Evolutionary conservation across 2,329 filamentous ascomycete genomes (phyloP), one percentile per base, ranked within the genome.

Genomic region (Elsinoe batatas): DNA sequence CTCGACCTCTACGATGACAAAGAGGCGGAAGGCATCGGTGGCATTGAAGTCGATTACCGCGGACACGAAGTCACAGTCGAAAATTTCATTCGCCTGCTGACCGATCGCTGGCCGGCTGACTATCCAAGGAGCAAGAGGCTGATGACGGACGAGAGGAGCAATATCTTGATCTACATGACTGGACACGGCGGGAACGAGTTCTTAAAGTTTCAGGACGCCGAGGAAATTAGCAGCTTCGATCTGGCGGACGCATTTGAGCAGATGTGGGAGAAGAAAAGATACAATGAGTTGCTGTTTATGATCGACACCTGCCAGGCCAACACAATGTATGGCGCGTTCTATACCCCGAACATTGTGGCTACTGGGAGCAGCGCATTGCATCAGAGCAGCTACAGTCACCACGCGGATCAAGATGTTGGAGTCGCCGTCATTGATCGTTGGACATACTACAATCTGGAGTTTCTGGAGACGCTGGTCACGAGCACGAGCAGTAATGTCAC

Each of bases 221-320:
- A 98, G 70, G 93, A 98, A 72, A 97, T 98, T 62, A 91, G 89
- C 56, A 90, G 90, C 0, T 96, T 94, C 69, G 93, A 98, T 72
- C 76, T 98, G 57, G 93, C 94, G 4, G 89, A 98, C 71, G 93
- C 93, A 0, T 97, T 98, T 69, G 90, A 94, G 72, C 91, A 98
- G 76, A 98, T 98, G 93, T 96, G 91, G 88, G 93, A 98, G 79
- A 98, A 98, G 82, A 94, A 94, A 76, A 85, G 93, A 76, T 84
- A 70, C n/a, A 88, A 97, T 69, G 93, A 98, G 72, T 84, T 98
- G 63, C 81, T 98, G 57, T 98, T 98, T 77, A 98, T 98, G 93
- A 98, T 98, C 72, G 93, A 98, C 71, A 98, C 93, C 0, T 98
- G 93, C 74, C 93, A 98, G 74, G 93, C 93, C 56, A 98, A 98